Evolutionary conservation across 73 alveolate genomes (phyloP), one percentile per base, ranked within the genome.

Genomic region (Symbiodinium natans): DNA sequence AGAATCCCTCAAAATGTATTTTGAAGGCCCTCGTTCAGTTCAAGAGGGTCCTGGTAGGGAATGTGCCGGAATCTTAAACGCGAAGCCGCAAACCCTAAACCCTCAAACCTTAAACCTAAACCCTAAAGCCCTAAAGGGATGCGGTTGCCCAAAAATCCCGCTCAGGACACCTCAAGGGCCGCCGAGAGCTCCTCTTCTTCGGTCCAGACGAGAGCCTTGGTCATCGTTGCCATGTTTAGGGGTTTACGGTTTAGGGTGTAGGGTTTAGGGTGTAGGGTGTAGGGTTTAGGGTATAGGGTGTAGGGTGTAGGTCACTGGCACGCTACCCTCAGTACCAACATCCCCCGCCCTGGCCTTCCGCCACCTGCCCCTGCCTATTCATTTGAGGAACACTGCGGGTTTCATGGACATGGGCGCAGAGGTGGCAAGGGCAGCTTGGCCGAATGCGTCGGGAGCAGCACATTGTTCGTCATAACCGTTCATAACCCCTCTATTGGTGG

Each of bases 381-480:
- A 46, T 0, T 63, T 19, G 10, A 63, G 77, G 77, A 89, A 89
- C 43, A 89, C 96, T 4, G 96, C 96, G 46, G 96, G 88, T 77
- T 39, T 74, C 38, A 89, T 89, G 96, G 96, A 89, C 43, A 83
- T 89, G 48, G 96, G 96, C 5, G 96, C 96, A 19, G 86, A 89
- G 25, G 73, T 40, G 75, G 96, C 87, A 1, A 63, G 74, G 87
- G 96, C 36, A 38, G 11, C 94, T 86, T 38, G 38, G 77, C 77
- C 29, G 42, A 5, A n/a, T 5, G 15, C 29, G 43, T 33, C 43
- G 85, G 9, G 10, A 9, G 82, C 7, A 11, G 41, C 4, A 74
- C 85, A 36, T 33, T 8, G 48, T 3, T 17, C 21, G 21, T 13
- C 59, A 13, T 46, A 46, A 46, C 59, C 13, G 59, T 46, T 46